Evolutionary conservation across 1,139 yeast genomes (phyloP), one percentile per base, ranked within the genome.

Genomic region (Scheffersomyces lignicola): DNA sequence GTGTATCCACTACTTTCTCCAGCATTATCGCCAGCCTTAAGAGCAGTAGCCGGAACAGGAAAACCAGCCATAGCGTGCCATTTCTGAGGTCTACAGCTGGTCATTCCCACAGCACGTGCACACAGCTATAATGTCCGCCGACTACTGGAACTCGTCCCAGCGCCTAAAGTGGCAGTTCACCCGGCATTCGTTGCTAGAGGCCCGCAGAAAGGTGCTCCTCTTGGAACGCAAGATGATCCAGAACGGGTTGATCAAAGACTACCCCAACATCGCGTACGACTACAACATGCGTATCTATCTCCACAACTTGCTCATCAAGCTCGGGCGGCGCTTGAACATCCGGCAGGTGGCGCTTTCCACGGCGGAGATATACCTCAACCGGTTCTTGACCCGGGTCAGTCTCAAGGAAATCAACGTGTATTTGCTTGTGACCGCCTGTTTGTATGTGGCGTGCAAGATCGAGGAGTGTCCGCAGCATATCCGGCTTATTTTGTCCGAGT

Each of bases 391-490:
- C 2, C 70, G 76, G 34, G 94, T 82, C 0, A 80, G 89, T 18
- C 61, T 88, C 22, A 78, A 83, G 44, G 98, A 92, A 54, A 76
- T 90, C 40, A 92, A 92, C 52, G 69, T 85, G 1, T 90, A 89
- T 52, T 63, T 89, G 35, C 60, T 90, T 43, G 83, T 88, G 6
- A 81, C 97, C 0, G 82, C 97, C 0, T 83, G 95, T 49, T 70
- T 90, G 4, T 92, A 92, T 52, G 75, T 92, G 31, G 92, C 97
- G 0, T 85, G 96, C 62, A 92, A 92, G 54, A 84, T 89, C 24
- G 97, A 92, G 56, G 98, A 92, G 56, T 83, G 89, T 49, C 97
- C 98, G 1, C 95, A 86, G 54, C 97, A 92, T 54, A 89, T 92
- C 7, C 67, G 97, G 38, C 77, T 90, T 1, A 73, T 92, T 10